Base-by-base conservation (phyloP, 2,329 filamentous ascomycete genomes). In the Chaetomiaceae sp. region DNA sequence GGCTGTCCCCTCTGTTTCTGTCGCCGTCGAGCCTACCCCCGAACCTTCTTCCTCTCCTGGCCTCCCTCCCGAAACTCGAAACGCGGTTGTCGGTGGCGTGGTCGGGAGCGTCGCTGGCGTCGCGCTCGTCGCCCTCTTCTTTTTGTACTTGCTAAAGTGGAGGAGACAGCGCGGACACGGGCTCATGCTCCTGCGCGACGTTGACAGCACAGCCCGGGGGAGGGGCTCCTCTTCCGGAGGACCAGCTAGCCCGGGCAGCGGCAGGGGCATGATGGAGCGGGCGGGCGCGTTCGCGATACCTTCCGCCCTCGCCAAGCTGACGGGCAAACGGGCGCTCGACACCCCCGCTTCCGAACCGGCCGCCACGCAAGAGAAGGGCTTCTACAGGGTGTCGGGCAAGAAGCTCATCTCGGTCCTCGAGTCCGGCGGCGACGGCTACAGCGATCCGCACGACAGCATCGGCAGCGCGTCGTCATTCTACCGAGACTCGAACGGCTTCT, bases 371-470 rank as follows among this genome's bases (percentile, higher is more conserved):
- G 82, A 86, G 63, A 72, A 74, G 56, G 80, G 82, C 0, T 87
- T 87, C 65, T 80, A 84, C 57, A 79, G 82, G 27, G 78, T 87
- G 2, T 84, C 83, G 6, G 84, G 84, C 56, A 77, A 78, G 62
- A 87, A 86, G 63, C 66, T 87, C 53, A 79, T 81, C 3, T 82
- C 84, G 2, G 83, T 86, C 9, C 68, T 87, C 34, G 75, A 81
- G 54, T 74, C 73, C 43, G 83, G 83, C 14, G 83, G 83, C 6
- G 83, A 86, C 63, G 83, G 83, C 1, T 86, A 82, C 66, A 75
- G 75, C 19, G 81, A 81, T 54, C 59, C 59, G 3, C 72, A 66
- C 51, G 66, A 64, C 38, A 72, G 66, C 46, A 66, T 72, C 44
- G 68, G 76, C 61, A 82, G 78, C 61, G 74, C 72, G 31, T 70